A percentile compares a stretch with the other conserved stretches of the same genome.
Conservation (phyloP, 257 asterid genomes). For the Parsonsia alboflavescens region DNA sequence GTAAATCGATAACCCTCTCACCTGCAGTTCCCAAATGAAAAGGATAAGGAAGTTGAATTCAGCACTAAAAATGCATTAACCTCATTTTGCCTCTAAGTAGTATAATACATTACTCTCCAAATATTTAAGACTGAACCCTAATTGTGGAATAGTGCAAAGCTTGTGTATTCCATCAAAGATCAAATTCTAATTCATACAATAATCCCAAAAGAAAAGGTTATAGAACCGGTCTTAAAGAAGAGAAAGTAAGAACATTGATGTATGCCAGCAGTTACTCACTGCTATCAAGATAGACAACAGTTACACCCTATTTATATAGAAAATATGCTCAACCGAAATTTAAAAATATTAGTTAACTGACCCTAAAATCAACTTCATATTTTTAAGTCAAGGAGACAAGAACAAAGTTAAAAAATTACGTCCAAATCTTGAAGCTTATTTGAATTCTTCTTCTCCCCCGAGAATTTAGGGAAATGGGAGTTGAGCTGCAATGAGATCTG, state of each 20-base stretch:
- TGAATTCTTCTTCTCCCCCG: background rate
- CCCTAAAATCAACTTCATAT: background rate
- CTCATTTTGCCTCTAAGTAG: too few relatives aligned
- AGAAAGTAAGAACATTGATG: background rate
- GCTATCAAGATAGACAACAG: background rate
- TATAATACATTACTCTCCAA: too few relatives aligned
- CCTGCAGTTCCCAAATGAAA: slow-evolving; percentile 33
- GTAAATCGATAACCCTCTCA: slow-evolving; percentile 65
- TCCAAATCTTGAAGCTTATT: background rate
- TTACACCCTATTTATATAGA: background rate
- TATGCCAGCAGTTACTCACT: background rate
- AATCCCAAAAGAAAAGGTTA: background rate
- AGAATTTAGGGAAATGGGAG: background rate
- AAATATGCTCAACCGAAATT: background rate
- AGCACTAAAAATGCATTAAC: background rate
- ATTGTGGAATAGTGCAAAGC: background rate
- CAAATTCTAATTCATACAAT: background rate
- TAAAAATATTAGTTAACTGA: background rate
- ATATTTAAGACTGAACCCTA: background rate
- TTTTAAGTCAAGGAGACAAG: background rate
- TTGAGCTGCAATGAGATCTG: background rate
- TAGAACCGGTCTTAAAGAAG: background rate
- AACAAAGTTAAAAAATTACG: background rate
- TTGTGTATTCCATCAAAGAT: background rate
- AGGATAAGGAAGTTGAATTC: slow-evolving; percentile 1